Base-by-base conservation (phyloP, 352 stramenopile genomes). In the Pythium brachiatum region DNA sequence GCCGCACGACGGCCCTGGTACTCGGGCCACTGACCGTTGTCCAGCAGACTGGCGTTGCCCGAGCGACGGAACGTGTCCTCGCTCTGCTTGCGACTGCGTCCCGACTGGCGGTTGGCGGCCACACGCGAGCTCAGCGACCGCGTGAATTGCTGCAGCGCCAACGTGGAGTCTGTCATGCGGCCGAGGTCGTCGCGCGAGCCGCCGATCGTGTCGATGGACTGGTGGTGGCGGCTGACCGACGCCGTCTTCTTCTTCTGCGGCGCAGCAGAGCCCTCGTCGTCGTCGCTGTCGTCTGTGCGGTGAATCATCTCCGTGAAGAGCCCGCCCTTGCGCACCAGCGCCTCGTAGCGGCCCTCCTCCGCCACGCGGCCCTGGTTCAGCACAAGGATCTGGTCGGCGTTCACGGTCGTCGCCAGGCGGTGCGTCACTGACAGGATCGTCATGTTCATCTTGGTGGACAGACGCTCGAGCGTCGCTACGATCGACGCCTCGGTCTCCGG, bases 231-330 rank as follows among this genome's bases (percentile, higher is more conserved):
- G 26, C 41, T 29, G 1, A 47, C 36, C 12, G 12, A 18, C 18
- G 25, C 29, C 23, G 36, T 25, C 48, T 74, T 72, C 77, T 82
- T 78, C 38, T 66, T 69, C 54, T 62, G 56, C 62, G 71, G 26
- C 21, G 23, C 21, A 38, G 20, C 21, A 25, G 39, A 26, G 27
- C 26, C 57, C 52, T 74, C 62, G 39, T 82, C 11, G n/a, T 26
- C 44, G 70, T 87, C 81, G 26, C 78, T 64, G 1, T 69, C 57
- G 2, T 85, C 76, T 31, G 75, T 77, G 68, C 84, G 85, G 72
- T 89, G 78, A 20, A 91, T 75, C 84, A 94, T 94, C 66, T 94
- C 84, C 48, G 75, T 86, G 38, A 94, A 94, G 9, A 92, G 62
- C 1, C 82, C 79, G 11, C 81, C 76, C 58, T 77, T 71, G 9